These are phyloP conservation scores for Scutellaria minor DNA, from an alignment of 257 asterid species.

Conservation along the genomic window DNA sequence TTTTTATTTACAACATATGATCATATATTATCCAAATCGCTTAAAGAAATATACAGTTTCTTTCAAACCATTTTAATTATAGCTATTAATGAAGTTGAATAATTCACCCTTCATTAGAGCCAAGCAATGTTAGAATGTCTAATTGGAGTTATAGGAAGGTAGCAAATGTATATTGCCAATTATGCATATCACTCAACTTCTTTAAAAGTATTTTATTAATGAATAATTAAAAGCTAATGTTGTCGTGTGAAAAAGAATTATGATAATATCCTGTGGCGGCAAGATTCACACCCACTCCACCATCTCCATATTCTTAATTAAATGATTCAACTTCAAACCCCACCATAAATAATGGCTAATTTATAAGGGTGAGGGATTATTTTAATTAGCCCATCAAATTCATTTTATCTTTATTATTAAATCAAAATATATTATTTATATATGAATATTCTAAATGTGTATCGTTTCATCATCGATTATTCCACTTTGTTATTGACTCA, in stretches of 20 bases:
- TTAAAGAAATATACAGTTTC: conserved; percentile 19
- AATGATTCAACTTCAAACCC: no score
- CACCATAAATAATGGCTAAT: no score
- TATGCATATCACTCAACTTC: conserved; percentile 4
- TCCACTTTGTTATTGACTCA: no score
- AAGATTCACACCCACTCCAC: background rate
- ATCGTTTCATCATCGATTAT: no score
- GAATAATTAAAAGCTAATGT: background rate
- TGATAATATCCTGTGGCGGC: conserved; percentile 17
- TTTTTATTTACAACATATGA: background rate
- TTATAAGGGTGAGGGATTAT: no score
- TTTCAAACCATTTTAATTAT: background rate
- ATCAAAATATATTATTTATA: no score
- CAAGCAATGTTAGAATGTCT: background rate
- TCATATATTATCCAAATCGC: background rate
- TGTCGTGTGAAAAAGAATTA: conserved; percentile 10
- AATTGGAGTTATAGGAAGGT: background rate
- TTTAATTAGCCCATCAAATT: no score
- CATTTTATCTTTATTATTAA: no score
- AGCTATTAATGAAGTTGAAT: background rate
- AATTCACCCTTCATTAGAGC: conserved; percentile 16
- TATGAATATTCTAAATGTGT: no score
- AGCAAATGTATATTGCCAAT: background rate
- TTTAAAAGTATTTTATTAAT: background rate
- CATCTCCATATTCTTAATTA: no score